Conservation (phyloP, 2,329 filamentous ascomycete genomes). For the Trichoderma harzianum region DNA sequence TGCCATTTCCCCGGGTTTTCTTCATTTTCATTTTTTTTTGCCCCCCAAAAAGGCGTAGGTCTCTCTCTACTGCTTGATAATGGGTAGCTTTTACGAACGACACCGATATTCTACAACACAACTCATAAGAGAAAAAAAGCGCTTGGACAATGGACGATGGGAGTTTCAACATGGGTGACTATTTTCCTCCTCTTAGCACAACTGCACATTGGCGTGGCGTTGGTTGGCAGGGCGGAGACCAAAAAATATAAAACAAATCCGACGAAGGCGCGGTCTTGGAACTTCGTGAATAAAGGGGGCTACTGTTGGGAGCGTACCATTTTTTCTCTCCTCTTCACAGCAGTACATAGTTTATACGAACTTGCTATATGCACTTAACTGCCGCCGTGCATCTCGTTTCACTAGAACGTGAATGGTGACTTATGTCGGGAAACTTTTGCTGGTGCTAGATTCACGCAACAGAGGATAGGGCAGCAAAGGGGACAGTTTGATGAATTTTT, state of each 20-base stretch:
- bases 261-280: neutral
- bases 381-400: neutral
- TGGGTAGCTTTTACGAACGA: neutral
- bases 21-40: neutral
- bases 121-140: conserved; percentile 4
- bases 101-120: neutral
- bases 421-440: neutral
- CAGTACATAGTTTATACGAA: neutral
- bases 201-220: conserved; percentile 18
- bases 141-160: neutral
- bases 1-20: neutral
- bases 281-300: neutral
- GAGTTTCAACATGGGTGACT: neutral
- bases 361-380: neutral
- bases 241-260: neutral
- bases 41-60: neutral
- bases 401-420: neutral
- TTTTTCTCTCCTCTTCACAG: neutral
- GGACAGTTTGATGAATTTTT: neutral
- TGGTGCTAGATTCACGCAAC: too few relatives aligned
- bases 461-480: neutral
- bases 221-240: conserved; percentile 11
- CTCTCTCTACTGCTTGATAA: neutral
- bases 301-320: neutral
- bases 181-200: conserved; percentile 5